phyloP scores from a whole-genome alignment of 805 yeast species.

The Candida nitratophila region DNA sequence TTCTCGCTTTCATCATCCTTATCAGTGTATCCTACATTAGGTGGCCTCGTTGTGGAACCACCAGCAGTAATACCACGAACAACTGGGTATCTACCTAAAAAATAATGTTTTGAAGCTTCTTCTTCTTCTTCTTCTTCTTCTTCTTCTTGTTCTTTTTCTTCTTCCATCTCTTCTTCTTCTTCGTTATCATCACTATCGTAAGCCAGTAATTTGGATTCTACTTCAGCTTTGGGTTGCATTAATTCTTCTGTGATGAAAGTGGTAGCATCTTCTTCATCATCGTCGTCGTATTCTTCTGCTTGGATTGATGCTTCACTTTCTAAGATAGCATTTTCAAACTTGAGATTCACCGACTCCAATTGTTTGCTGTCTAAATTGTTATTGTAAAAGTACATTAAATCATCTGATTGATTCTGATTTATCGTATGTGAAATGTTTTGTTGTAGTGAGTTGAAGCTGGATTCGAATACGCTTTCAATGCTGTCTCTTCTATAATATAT shows the following conservation, averaged over 20 bases:
- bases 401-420: not conserved
- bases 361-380: not conserved
- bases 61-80: conserved; percentile 55
- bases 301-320: not conserved
- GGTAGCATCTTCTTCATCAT: conserved; percentile 1
- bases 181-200: too few relatives aligned
- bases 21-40: conserved; percentile 21
- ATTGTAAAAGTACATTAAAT: not conserved
- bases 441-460: conserved; percentile 1
- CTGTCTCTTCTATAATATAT: conserved; percentile 15
- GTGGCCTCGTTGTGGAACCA: conserved; percentile 50
- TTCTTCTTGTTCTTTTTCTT: too few relatives aligned
- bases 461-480: conserved; percentile 15
- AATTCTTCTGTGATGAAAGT: not conserved
- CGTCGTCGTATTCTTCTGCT: not conserved
- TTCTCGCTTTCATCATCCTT: not conserved
- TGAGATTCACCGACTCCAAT: not conserved
- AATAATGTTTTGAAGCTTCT: conserved; percentile 7
- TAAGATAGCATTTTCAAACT: not conserved
- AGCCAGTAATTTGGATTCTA: conserved; percentile 8
- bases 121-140: not conserved
- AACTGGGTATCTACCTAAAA: conserved; percentile 27
- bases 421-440: not conserved
- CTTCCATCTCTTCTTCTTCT: not conserved
- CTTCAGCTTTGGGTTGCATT: too few relatives aligned